Evolutionary conservation across 2,329 filamentous ascomycete genomes (phyloP).

Genomic region (Fusarium solani-melongenae): DNA sequence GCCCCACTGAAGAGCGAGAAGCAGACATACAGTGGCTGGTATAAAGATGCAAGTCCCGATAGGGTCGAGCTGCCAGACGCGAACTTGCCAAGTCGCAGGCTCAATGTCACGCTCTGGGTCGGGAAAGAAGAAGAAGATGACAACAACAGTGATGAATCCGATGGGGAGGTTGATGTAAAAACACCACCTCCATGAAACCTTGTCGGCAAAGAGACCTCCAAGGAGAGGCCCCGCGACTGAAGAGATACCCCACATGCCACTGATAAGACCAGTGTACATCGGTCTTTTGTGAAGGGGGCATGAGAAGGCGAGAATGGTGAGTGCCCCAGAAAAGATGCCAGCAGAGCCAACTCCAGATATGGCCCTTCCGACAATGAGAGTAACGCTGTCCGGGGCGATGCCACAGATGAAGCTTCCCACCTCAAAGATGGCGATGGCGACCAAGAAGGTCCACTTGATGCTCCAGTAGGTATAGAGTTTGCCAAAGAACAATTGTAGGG

Average conservation of each 20-base stretch:
- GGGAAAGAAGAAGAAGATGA: slow-evolving; percentile 45
- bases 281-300: slow-evolving; percentile 49
- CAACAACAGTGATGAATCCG: slow-evolving; percentile 47
- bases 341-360: slow-evolving; percentile 55
- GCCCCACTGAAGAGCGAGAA: slow-evolving; percentile 64
- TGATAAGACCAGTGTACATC: slow-evolving; percentile 50
- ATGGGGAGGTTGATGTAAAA: slow-evolving; percentile 56
- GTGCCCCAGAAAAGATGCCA: slow-evolving; percentile 58
- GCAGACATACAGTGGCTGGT: slow-evolving; percentile 56
- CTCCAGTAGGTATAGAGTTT: slow-evolving; percentile 59
- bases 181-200: slow-evolving; percentile 54
- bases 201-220: slow-evolving; percentile 50
- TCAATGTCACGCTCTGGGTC: slow-evolving; percentile 40
- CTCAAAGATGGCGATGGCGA: slow-evolving; percentile 55
- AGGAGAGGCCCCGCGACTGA: slow-evolving; percentile 50
- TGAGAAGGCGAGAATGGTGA: slow-evolving; percentile 55
- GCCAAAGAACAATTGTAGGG: slow-evolving; percentile 54
- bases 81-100: slow-evolving; percentile 39
- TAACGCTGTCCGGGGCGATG: slow-evolving; percentile 45
- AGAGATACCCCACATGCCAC: slow-evolving; percentile 60
- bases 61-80: slow-evolving; percentile 44
- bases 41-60: slow-evolving; percentile 48
- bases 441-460: slow-evolving; percentile 55
- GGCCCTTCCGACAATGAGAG: slow-evolving; percentile 51
- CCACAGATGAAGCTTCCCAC: slow-evolving; percentile 56